These are phyloP conservation scores for Candida broadrunensis DNA, from an alignment of 805 yeast genomes.

Conservation along the genomic window DNA sequence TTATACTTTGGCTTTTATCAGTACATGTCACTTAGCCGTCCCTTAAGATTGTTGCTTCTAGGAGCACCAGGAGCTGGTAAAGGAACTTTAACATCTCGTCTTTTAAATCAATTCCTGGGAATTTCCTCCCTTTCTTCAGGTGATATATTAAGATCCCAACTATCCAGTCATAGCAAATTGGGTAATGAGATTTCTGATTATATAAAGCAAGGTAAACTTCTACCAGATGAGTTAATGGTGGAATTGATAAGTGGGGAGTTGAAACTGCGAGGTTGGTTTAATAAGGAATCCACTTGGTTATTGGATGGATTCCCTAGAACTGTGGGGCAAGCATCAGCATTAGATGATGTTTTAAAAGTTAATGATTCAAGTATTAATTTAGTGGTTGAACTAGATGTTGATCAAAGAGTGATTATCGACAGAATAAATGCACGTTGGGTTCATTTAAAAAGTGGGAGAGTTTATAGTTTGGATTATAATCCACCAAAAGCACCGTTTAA, in stretches of 20 bases:
- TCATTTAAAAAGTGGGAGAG: slow-evolving; percentile 80
- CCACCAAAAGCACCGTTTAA: slow-evolving; percentile 81
- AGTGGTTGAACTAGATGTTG: slow-evolving; percentile 86
- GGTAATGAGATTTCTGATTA: slow-evolving; percentile 57
- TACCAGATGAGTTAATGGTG: slow-evolving; percentile 74
- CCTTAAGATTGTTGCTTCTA: slow-evolving; percentile 66
- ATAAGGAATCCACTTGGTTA: slow-evolving; percentile 55
- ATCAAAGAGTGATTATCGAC: slow-evolving; percentile 75
- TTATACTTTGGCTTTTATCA: too few species aligned
- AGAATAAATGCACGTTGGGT: slow-evolving; percentile 85
- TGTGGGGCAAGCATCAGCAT: slow-evolving; percentile 59
- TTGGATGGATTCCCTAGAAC: slow-evolving; percentile 95
- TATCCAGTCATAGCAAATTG: slow-evolving; percentile 48
- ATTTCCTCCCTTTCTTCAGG: slow-evolving; percentile 76
- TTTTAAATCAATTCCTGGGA: slow-evolving; percentile 51
- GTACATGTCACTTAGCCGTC: slow-evolving; percentile 15
- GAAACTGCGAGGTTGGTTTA: slow-evolving; percentile 38
- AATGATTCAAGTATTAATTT: slow-evolving; percentile 52
- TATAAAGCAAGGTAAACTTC: slow-evolving; percentile 61
- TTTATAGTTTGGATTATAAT: slow-evolving; percentile 80
- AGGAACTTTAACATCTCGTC: slow-evolving; percentile 78
- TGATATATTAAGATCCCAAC: slow-evolving; percentile 71
- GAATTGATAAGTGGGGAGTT: slow-evolving; percentile 54
- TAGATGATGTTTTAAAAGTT: slow-evolving; percentile 43
- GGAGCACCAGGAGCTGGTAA: slow-evolving; percentile 98